Evolutionary conservation across 1,139 yeast genomes (phyloP).

Genomic region (Spathaspora sp.): DNA sequence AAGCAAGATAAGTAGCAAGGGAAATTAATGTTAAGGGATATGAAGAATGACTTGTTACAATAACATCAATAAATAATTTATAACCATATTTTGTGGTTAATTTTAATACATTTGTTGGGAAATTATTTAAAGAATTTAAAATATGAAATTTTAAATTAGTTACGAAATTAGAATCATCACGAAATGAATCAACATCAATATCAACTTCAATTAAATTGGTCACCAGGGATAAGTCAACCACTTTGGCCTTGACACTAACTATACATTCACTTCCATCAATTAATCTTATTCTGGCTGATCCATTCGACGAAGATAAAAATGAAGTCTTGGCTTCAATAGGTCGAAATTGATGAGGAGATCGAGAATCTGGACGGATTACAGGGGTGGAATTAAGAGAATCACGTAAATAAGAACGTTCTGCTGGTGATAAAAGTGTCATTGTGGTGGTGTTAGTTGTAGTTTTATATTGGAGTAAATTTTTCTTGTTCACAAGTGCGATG

Average conservation of each 20-base stretch:
- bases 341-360: slow-evolving; percentile 70
- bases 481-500: no score
- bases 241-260: slow-evolving; percentile 84
- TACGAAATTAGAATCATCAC: slow-evolving; percentile 68
- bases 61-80: slow-evolving; percentile 74
- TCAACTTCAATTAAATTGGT: slow-evolving; percentile 64
- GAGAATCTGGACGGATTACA: slow-evolving; percentile 80
- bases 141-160: slow-evolving; percentile 56
- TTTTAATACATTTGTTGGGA: slow-evolving; percentile 50
- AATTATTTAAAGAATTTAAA: slow-evolving; percentile 46
- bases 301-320: slow-evolving; percentile 83
- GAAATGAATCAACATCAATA: slow-evolving; percentile 68
- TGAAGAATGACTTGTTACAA: slow-evolving; percentile 63
- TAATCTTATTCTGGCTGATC: slow-evolving; percentile 82
- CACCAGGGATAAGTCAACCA: slow-evolving; percentile 52
- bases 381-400: slow-evolving; percentile 66
- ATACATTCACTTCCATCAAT: slow-evolving; percentile 92
- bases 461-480: neutral
- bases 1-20: slow-evolving; percentile 75
- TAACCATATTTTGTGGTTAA: slow-evolving; percentile 74
- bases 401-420: slow-evolving; percentile 79
- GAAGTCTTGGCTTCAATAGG: slow-evolving; percentile 83
- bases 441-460: neutral
- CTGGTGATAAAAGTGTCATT: slow-evolving; percentile 70
- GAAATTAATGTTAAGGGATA: slow-evolving; percentile 81